These are phyloP conservation scores for Chaetomiaceae sp. DNA, from an alignment of 2,329 filamentous ascomycete species.

Conservation along the genomic window DNA sequence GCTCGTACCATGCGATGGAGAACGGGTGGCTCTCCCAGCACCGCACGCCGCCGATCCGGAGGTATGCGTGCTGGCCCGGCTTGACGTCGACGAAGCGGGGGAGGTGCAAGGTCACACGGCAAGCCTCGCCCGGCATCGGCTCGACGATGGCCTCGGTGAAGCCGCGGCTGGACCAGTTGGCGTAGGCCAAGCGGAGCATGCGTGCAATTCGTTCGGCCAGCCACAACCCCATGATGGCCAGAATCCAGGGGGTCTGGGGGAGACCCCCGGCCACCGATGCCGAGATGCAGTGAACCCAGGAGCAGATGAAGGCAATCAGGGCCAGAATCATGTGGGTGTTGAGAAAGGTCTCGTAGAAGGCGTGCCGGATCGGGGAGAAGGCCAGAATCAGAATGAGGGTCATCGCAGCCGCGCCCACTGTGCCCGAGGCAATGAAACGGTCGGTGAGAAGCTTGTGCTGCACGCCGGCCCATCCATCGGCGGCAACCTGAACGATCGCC, in stretches of 20 bases:
- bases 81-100: slow-evolving; percentile 60
- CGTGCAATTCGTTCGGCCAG: slow-evolving; percentile 61
- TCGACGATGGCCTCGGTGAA: slow-evolving; percentile 62
- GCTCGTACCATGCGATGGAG: slow-evolving; percentile 68
- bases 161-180: slow-evolving; percentile 55
- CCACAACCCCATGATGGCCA: slow-evolving; percentile 73
- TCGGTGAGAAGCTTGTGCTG: slow-evolving; percentile 47
- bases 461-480: slow-evolving; percentile 57
- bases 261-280: slow-evolving; percentile 59
- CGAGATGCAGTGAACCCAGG: slow-evolving; percentile 72
- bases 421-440: slow-evolving; percentile 55
- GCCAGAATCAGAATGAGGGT: slow-evolving; percentile 62
- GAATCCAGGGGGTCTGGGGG: slow-evolving; percentile 67
- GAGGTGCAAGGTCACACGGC: slow-evolving; percentile 63
- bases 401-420: slow-evolving; percentile 54
- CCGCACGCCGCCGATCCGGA: slow-evolving; percentile 61
- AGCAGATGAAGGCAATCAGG: slow-evolving; percentile 58
- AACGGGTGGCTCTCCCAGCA: slow-evolving; percentile 73
- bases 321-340: slow-evolving; percentile 76
- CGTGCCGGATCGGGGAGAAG: slow-evolving; percentile 76
- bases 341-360: slow-evolving; percentile 96
- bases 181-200: slow-evolving; percentile 56
- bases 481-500: slow-evolving; percentile 63
- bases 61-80: slow-evolving; percentile 68
- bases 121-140: slow-evolving; percentile 61